Evolutionary conservation across 2,329 filamentous ascomycete species (phyloP).

Genomic region (Falciphora oryzae): DNA sequence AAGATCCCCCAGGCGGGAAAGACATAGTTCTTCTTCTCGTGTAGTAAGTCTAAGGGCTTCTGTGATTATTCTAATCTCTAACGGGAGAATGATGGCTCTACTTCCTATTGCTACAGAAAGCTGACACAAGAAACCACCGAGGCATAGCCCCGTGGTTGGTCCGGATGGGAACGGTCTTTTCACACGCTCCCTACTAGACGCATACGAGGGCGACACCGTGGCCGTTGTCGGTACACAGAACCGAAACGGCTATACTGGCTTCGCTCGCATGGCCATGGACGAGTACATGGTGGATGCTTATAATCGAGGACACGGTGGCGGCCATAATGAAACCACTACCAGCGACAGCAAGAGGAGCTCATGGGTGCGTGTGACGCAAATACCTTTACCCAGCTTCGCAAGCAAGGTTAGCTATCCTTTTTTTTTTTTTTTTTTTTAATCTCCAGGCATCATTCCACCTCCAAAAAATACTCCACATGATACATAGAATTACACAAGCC

Average conservation of each 20-base stretch:
- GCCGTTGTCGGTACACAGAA: conserved; percentile 74
- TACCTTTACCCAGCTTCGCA: conserved; percentile 67
- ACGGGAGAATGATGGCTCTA: background rate
- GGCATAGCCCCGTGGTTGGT: conserved; percentile 5
- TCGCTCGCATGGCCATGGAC: conserved; percentile 57
- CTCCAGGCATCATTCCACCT: background rate
- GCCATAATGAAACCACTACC: background rate
- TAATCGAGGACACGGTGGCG: conserved; percentile 25
- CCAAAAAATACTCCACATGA: background rate
- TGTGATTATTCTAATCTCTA: background rate
- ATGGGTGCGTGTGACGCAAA: conserved; percentile 57
- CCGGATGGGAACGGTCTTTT: conserved; percentile 55
- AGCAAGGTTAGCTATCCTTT: conserved; percentile 41
- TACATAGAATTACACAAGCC: background rate
- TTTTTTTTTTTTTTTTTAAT: background rate
- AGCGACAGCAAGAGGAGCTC: conserved; percentile 17
- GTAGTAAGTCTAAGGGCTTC: conserved; percentile 33
- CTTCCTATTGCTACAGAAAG: no score
- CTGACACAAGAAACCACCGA: background rate
- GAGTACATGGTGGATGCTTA: conserved; percentile 55
- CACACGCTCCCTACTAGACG: conserved; percentile 54
- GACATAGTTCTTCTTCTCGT: conserved; percentile 62
- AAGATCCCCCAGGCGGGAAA: conserved; percentile 34
- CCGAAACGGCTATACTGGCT: conserved; percentile 66
- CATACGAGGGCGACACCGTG: conserved; percentile 58